Evolutionary conservation across 2,329 filamentous ascomycete genomes (phyloP), one percentile per base, ranked within the genome.

Genomic region (Talaromyces sp.): DNA sequence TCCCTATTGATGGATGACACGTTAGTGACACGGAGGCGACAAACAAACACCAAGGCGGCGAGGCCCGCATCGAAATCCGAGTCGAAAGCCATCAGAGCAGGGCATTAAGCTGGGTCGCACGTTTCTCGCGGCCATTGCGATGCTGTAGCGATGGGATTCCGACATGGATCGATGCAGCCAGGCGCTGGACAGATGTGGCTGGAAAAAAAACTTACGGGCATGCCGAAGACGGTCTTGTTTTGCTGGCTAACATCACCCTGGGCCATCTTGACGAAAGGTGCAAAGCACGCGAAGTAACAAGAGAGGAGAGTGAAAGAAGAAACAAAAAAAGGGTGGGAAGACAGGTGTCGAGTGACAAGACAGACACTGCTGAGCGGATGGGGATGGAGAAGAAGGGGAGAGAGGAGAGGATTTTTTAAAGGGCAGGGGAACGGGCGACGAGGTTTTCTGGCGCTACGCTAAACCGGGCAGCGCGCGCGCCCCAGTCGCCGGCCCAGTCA

Each of bases 221-320:
- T 76, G 70, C 82, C 83, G 73, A 84, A 72, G 69, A 83, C 73
- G 72, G 78, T 76, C 80, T 84, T 83, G 27, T 83, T 79, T 64
- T 65, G 68, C 73, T 83, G 80, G 67, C 69, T 71, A 69, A 79
- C 78, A 21, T 80, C 79, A 70, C 76, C 77, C 63, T 77, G 72
- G 64, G 74, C 70, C 77, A 80, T 80, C 69, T 68, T 78, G 74
- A 72, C 43, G 43, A 74, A 69, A 71, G 43, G 70, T 74, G 67
- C 73, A 72, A 68, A 60, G 59, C 57, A 64, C 58, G 68, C 66
- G 65, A 67, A 63, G 62, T 63, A 61, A 61, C 72, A 71, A 69
- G 70, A 76, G 67, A 71, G 65, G 62, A 63, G 64, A 72, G 70
- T 70, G 69, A 67, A 72, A 73, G 68, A 71, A 74, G 72, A 62